Base-by-base conservation (phyloP, 1,139 yeast species). In the Suhomyces yuchorum region DNA sequence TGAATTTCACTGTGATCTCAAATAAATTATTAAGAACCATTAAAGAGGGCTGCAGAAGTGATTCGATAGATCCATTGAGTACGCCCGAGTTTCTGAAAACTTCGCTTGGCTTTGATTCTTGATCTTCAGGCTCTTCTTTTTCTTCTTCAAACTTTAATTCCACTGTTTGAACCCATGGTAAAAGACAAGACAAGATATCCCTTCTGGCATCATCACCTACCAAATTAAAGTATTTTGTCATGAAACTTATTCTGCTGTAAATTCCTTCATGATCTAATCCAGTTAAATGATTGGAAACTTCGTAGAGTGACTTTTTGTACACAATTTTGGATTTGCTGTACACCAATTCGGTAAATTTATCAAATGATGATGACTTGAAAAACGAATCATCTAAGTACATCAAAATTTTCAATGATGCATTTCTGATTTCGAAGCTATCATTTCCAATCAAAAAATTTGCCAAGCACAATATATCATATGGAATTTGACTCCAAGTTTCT, bases 161-260 rank as follows among this genome's bases (percentile, higher is more conserved):
- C 40, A 91, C 84, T 3, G 85, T 81, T 60, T 87, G 95, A 12
- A 92, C 82, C 97, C 98, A 93, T 0, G 99, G 97, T 11, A 89
- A 72, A 48, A 93, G 67, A 26, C 92, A 84, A 0, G 95, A 84
- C 48, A 92, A 68, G 14, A 93, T 78, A 63, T 91, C 97, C 48
- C 90, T 80, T 58, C 95, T 78, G 1, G 63, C 80, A 68, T 53
- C 73, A 63, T 49, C 57, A 40, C 77, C 80, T 4, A 87, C 95
- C 18, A 78, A 67, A 55, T 82, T 84, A 58, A 88, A 87, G 54
- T 81, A 81, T 72, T 80, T 78, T 0, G 93, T 83, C 61, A 90
- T 71, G 61, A 86, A 88, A 32, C 95, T 87, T 48, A 89, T 82
- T 54, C 87, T 75, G 47, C 73, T 73, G 53, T 77, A 80, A 9